Conservation (phyloP, 2,329 filamentous ascomycete genomes). For the Penicillium glabrum region DNA sequence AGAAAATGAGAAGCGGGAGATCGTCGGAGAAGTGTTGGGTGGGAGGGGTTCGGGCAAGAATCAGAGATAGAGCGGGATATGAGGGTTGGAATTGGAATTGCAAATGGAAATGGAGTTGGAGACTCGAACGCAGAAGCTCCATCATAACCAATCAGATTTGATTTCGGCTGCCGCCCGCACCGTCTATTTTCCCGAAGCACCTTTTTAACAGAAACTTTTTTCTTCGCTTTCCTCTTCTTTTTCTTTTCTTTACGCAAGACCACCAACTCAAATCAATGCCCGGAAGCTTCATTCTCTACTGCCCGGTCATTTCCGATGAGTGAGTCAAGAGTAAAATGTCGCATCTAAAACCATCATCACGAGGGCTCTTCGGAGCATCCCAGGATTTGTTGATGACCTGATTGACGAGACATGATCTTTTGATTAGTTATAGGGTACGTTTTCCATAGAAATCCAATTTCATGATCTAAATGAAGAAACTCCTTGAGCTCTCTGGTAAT, state of each 20-base stretch:
- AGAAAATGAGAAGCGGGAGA: not conserved
- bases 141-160: slow-evolving; percentile 29
- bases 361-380: slow-evolving; percentile 50
- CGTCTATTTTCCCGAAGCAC: slow-evolving; percentile 30
- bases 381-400: slow-evolving; percentile 51
- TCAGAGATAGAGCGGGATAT: not conserved
- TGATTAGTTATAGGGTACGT: slow-evolving; percentile 19
- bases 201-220: slow-evolving; percentile 13
- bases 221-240: slow-evolving; percentile 20
- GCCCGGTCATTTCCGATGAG: slow-evolving; percentile 70
- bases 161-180: slow-evolving; percentile 25
- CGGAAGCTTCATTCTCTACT: slow-evolving; percentile 57
- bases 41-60: not conserved
- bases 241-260: slow-evolving; percentile 54
- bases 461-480: slow-evolving; percentile 36
- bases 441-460: slow-evolving; percentile 3
- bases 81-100: not conserved
- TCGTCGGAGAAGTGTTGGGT: not conserved
- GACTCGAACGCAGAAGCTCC: slow-evolving; percentile 19
- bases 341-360: slow-evolving; percentile 82
- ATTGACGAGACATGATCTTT: slow-evolving; percentile 40
- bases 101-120: slow-evolving; percentile 25
- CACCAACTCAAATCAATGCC: slow-evolving; percentile 73
- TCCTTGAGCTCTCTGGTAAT: slow-evolving; percentile 46
- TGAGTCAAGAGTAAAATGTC: slow-evolving; percentile 68